phyloP scores from a whole-genome alignment of 768 basidiomycete species.

The Pleurotus salmoneostramineus region DNA sequence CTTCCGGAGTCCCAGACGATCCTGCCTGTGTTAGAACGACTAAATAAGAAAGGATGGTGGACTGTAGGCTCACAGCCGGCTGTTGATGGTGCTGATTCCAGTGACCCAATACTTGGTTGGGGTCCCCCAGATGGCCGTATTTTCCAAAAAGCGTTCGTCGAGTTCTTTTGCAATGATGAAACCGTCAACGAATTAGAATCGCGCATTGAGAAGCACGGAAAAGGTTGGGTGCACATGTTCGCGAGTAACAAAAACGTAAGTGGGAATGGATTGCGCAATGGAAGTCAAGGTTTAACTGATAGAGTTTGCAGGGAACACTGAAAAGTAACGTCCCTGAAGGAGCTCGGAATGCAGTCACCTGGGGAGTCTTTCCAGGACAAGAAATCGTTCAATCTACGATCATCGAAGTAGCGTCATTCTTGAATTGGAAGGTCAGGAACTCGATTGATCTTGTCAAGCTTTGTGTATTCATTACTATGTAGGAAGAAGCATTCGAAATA shows the following conservation, averaged over 20 bases:
- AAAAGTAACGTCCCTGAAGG: constrained; percentile 75
- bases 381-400: constrained; percentile 96
- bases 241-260: constrained; percentile 76
- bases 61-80: constrained; percentile 97
- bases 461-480: constrained; percentile 5
- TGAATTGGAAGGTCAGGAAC: constrained; percentile 85
- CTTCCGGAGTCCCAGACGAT: constrained; percentile 82
- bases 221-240: constrained; percentile 79
- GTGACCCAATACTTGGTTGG: constrained; percentile 85
- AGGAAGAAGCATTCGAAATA: constrained; percentile 96
- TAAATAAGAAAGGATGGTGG: constrained; percentile 87
- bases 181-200: constrained; percentile 60
- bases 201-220: constrained; percentile 47
- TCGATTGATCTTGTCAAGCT: neutral
- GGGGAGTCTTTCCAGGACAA: constrained; percentile 97
- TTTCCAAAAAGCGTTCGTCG: constrained; percentile 96
- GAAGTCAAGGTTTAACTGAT: constrained; percentile 49
- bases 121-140: constrained; percentile 92
- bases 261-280: constrained; percentile 16
- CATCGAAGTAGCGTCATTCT: constrained; percentile 91
- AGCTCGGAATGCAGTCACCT: constrained; percentile 92
- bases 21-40: constrained; percentile 65
- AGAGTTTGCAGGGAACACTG: constrained; percentile 68
- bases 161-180: constrained; percentile 78
- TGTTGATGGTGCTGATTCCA: constrained; percentile 73